Percentiles rank a stretch among this genome's conserved stretches.
Evolutionary conservation across 2,329 filamentous ascomycete genomes (phyloP).

Genomic region (Xylariales sp.): DNA sequence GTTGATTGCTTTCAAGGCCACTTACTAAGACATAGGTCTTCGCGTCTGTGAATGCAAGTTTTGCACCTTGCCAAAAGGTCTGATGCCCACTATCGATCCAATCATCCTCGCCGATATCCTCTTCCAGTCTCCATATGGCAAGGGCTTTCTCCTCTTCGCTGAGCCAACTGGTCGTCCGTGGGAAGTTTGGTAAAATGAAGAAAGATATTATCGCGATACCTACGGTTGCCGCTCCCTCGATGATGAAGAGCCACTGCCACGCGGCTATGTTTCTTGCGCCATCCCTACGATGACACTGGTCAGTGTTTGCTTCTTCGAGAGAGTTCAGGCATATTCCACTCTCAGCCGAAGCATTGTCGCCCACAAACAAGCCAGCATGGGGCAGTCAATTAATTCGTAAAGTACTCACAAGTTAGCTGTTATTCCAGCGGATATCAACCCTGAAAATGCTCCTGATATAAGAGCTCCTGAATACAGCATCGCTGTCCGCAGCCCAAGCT

Average conservation of each 20-base stretch:
- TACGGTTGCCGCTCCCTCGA: conserved; percentile 64
- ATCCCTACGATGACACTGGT: no score
- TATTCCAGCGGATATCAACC: conserved; percentile 60
- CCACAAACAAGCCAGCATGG: no score
- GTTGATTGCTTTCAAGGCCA: conserved; percentile 7
- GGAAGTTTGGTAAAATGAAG: conserved; percentile 64
- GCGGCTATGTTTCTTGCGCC: conserved; percentile 49
- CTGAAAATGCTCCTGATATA: conserved; percentile 68
- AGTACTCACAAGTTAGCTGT: conserved; percentile 62
- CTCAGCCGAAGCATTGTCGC: no score
- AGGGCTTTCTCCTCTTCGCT: conserved; percentile 51
- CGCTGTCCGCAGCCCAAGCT: conserved; percentile 61
- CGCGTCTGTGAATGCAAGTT: conserved; percentile 49
- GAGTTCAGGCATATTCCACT: no score
- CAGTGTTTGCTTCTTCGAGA: no score
- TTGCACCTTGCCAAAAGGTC: conserved; percentile 50
- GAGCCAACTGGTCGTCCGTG: conserved; percentile 53
- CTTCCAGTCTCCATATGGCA: conserved; percentile 56
- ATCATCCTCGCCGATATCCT: conserved; percentile 62
- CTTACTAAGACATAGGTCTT: conserved; percentile 57
- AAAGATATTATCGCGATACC: conserved; percentile 51
- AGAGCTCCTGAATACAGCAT: conserved; percentile 64
- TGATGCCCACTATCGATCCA: conserved; percentile 53
- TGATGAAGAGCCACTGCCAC: conserved; percentile 65
- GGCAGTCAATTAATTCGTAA: no score